Base-by-base conservation (phyloP, 148 eudicot genomes). In the Agrostemma githago region DNA sequence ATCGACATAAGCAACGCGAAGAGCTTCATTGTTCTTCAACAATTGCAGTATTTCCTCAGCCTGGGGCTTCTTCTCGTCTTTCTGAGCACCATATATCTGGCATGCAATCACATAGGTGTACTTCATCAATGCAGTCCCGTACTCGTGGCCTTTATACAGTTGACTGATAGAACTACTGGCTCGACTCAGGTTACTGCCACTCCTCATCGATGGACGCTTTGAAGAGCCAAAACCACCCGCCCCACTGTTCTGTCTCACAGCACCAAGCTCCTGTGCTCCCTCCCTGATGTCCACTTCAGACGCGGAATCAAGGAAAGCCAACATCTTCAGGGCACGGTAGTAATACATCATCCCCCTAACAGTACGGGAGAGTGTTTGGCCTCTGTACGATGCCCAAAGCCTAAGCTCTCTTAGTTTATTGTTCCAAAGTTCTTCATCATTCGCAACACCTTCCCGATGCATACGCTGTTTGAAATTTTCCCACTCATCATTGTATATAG, bases 331-430 rank as follows among this genome's bases (percentile, higher is more conserved):
- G 79, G 98, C 97, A 39, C 95, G 91, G 77, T 91, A 88, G 79
- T 94, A 89, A 60, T 94, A 94, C 98, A 93, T 93, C 98, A 93
- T 93, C 66, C 98, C 98, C 82, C 98, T 91, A 41, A 94, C 96
- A 2, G 98, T 91, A 44, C 98, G 92, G 15, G 93, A 72, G 42
- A 94, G 96, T 34, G 98, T 93, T 84, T 93, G 98, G 20, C 98
- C 98, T 83, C 98, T 85, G 79, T 85, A 89, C 2, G 98, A 93
- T 54, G 97, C 97, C 98, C 98, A 93, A 72, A 87, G 89, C 72
- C 92, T 83, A 56, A 91, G 92, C 58, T 91, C 92, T 72, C 84
- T 83, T 8, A 88, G 78, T 82, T 77, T 87, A 42, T 75, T 74
- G 19, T 84, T 83, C 91, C 91, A 85, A 46, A 89, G 39, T 64